Evolutionary conservation across 257 asterid species (phyloP).

Genomic region (Forsythia suspensa): DNA sequence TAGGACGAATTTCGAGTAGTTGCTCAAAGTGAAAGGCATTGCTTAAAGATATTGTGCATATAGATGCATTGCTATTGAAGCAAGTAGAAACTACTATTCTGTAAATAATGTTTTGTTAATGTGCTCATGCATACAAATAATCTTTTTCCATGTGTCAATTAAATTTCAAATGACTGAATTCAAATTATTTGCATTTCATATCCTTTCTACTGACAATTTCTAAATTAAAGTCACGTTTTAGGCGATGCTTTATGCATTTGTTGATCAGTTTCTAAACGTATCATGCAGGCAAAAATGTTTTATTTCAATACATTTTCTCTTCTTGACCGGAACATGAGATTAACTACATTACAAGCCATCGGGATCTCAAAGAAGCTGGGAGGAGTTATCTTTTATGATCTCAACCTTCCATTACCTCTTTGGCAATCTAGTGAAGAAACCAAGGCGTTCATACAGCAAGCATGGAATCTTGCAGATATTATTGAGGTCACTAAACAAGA

Average conservation of each 20-base stretch:
- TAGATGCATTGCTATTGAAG: background rate
- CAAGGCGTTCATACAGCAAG: constrained; percentile 55
- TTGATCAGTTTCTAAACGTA: constrained; percentile 21
- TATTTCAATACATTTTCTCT: constrained; percentile 86
- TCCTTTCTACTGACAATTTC: background rate
- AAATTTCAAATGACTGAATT: background rate
- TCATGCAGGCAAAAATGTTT: constrained; percentile 81
- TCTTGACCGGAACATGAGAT: constrained; percentile 73
- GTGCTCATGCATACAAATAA: background rate
- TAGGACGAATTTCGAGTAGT: background rate
- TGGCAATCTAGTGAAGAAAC: constrained; percentile 83
- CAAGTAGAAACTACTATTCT: background rate
- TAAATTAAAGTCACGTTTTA: background rate
- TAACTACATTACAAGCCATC: constrained; percentile 68
- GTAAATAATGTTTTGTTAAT: background rate
- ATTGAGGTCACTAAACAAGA: constrained; percentile 94
- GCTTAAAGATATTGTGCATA: background rate
- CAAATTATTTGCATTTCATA: background rate
- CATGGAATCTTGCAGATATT: constrained; percentile 75
- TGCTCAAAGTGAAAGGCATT: background rate
- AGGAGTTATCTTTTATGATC: constrained; percentile 70
- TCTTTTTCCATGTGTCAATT: background rate
- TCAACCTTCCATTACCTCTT: constrained; percentile 84
- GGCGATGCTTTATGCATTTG: constrained; percentile 12
- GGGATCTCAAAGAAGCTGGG: constrained; percentile 70